phyloP scores from a whole-genome alignment of 2,329 filamentous ascomycete species.

The Remersonia thermophila region DNA sequence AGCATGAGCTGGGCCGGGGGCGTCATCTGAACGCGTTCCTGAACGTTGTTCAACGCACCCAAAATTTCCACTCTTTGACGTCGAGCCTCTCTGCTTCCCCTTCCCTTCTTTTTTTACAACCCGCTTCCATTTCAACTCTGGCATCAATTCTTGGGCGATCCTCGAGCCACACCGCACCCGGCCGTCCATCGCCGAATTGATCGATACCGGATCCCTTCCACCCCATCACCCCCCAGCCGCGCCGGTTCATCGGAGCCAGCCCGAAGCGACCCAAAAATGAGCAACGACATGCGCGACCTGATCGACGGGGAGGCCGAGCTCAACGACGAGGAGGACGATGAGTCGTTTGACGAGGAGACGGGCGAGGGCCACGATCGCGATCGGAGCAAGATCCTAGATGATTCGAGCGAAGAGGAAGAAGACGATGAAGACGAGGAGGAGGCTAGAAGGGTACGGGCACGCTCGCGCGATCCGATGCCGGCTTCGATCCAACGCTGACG shows the following conservation, averaged over 20 bases:
- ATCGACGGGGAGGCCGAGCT: constrained; percentile 49
- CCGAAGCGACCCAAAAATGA: too few relatives aligned
- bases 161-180: too few relatives aligned
- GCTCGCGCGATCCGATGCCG: too few relatives aligned
- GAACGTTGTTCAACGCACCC: background rate
- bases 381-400: constrained; percentile 42
- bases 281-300: constrained; percentile 56
- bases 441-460: constrained; percentile 52
- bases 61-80: constrained; percentile 6
- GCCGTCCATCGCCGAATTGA: too few relatives aligned
- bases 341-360: constrained; percentile 47
- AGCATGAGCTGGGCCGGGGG: too few relatives aligned
- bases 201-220: too few relatives aligned
- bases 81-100: constrained; percentile 4
- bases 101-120: background rate
- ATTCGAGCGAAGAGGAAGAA: constrained; percentile 86
- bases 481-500: too few relatives aligned
- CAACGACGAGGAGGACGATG: constrained; percentile 46
- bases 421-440: constrained; percentile 87
- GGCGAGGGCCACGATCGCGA: constrained; percentile 80
- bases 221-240: too few relatives aligned
- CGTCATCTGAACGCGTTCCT: constrained; percentile 3
- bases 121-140: too few relatives aligned
- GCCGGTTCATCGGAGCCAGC: too few relatives aligned
- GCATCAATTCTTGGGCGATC: too few relatives aligned